phyloP scores from a whole-genome alignment of 495 filamentous ascomycete genomes.

The Emericellopsis terricola region DNA sequence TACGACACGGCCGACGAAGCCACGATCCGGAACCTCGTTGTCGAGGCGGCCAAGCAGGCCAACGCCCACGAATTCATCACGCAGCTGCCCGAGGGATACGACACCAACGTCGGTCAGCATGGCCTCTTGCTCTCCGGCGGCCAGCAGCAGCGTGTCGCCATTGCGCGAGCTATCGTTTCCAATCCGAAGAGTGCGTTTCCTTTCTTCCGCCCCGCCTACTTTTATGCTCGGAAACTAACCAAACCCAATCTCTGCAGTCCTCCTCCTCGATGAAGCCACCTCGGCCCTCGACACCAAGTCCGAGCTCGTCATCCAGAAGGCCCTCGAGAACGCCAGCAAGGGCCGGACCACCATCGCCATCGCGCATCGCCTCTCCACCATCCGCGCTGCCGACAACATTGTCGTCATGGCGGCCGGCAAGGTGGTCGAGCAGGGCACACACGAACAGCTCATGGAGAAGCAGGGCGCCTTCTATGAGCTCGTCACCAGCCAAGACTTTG shows the following conservation, averaged over 20 bases:
- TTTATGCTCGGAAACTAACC: no score
- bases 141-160: slow-evolving; percentile 42
- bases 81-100: slow-evolving; percentile 25
- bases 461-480: slow-evolving; percentile 27
- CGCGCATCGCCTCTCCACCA: slow-evolving; percentile 47
- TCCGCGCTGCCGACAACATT: slow-evolving; percentile 50
- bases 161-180: slow-evolving; percentile 46
- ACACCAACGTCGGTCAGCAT: slow-evolving; percentile 24
- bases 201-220: no score
- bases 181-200: no score
- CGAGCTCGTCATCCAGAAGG: slow-evolving; percentile 46
- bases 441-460: slow-evolving; percentile 36
- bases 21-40: slow-evolving; percentile 18
- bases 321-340: slow-evolving; percentile 41
- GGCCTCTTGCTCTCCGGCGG: slow-evolving; percentile 20
- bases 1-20: slow-evolving; percentile 17
- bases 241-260: no score
- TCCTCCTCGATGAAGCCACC: slow-evolving; percentile 74
- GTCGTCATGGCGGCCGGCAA: slow-evolving; percentile 40
- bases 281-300: slow-evolving; percentile 52
- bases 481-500: slow-evolving; percentile 30
- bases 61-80: slow-evolving; percentile 23
- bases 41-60: slow-evolving; percentile 21
- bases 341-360: slow-evolving; percentile 64
- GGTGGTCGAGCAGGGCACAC: slow-evolving; percentile 48